These are phyloP conservation scores for Cicer chorassanicum DNA, from an alignment of 306 rosid species.

Conservation along the genomic window DNA sequence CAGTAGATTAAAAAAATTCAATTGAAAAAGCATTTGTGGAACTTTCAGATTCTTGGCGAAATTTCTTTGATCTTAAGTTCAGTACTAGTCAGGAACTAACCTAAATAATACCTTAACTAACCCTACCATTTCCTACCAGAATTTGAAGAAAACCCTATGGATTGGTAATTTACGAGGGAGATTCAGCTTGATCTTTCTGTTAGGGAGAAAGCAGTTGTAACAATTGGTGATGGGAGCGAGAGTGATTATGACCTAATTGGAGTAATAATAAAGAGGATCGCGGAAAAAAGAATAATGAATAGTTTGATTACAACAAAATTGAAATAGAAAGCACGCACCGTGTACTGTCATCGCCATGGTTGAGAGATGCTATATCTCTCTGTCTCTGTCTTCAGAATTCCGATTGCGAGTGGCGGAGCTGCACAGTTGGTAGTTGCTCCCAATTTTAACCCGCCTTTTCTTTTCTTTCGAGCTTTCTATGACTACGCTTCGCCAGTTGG, in stretches of 20 bases:
- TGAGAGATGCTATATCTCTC: background rate
- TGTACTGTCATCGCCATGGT: constrained; percentile 62
- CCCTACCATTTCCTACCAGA: background rate
- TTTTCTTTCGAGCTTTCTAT: background rate
- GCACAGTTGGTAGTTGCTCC: background rate
- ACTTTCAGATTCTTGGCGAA: constrained; percentile 6
- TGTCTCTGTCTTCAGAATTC: background rate
- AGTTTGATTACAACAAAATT: constrained; percentile 21
- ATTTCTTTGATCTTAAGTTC: background rate
- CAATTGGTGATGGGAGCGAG: constrained; percentile 18
- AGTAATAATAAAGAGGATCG: constrained; percentile 13
- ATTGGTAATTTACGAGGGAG: background rate
- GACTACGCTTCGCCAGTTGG: too few species aligned
- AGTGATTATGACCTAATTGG: constrained; percentile 39
- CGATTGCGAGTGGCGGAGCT: constrained; percentile 32
- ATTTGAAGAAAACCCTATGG: constrained; percentile 2
- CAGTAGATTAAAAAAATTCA: background rate
- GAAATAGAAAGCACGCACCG: constrained; percentile 43
- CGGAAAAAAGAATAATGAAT: background rate
- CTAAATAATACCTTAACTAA: constrained; percentile 1
- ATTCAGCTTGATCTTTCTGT: background rate
- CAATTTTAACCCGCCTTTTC: background rate
- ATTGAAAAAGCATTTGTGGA: background rate
- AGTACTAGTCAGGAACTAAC: background rate
- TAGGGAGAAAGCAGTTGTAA: background rate